Evolutionary conservation across 2,329 filamentous ascomycete species (phyloP).

Genomic region (Aureobasidium sp.): DNA sequence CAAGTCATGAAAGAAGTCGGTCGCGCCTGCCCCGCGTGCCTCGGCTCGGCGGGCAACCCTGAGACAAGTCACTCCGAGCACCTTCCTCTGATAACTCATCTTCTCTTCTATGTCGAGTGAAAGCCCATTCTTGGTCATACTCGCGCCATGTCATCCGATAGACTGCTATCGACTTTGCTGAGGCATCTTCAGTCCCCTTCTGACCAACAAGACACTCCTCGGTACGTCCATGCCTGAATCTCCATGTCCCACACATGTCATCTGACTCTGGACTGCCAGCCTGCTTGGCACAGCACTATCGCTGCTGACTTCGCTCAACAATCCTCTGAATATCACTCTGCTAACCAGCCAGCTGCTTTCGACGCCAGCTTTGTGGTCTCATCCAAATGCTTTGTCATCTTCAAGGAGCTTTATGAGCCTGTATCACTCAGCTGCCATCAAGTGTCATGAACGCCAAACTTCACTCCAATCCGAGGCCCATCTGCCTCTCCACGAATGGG

Average conservation of each 20-base stretch:
- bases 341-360: conserved; percentile 66
- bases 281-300: conserved; percentile 60
- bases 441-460: conserved; percentile 44
- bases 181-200: conserved; percentile 55
- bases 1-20: too few species aligned
- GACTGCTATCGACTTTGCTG: conserved; percentile 59
- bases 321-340: conserved; percentile 67
- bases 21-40: too few species aligned
- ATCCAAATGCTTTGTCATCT: conserved; percentile 54
- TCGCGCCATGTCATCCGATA: conserved; percentile 56
- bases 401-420: conserved; percentile 62
- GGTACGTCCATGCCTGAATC: conserved; percentile 36
- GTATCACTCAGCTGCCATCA: conserved; percentile 60
- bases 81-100: too few species aligned
- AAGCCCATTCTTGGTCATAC: neutral
- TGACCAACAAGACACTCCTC: conserved; percentile 52
- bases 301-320: conserved; percentile 62
- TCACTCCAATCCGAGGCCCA: conserved; percentile 30
- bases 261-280: conserved; percentile 24
- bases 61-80: too few species aligned
- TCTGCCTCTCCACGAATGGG: conserved; percentile 47
- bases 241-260: too few species aligned
- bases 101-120: too few species aligned
- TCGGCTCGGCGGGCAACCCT: too few species aligned
- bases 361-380: conserved; percentile 63